Evolutionary conservation across 2,329 filamentous ascomycete genomes (phyloP), one percentile per base, ranked within the genome.

Genomic region (Cladosporium sp.): DNA sequence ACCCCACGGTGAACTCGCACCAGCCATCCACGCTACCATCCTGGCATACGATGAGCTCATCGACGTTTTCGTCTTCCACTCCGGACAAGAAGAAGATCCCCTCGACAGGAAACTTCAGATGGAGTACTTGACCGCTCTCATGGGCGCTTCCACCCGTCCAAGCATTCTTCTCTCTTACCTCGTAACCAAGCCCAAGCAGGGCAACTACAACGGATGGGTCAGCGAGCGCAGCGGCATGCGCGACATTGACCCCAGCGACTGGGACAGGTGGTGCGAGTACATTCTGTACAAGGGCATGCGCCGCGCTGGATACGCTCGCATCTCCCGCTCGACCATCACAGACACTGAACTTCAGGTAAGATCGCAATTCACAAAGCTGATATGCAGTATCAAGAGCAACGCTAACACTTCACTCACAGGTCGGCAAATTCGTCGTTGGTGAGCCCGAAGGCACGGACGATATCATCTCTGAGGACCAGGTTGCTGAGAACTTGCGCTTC

Each of bases 261-360:
- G 93, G 93, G 95, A 99, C 78, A 85, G 95, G 64, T 99, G 95
- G 95, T 99, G 95, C 82, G 94, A 99, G 82, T 99, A 99, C 79
- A 97, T 99, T 70, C 82, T 99, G 29, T 99, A 92, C 84, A 97
- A 97, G 83, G 89, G 89, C 14, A 80, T 99, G 68, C 89, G 89
- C 79, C 86, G 94, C 68, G 89, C 91, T 0, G 94, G 92, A 1
- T 99, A 99, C 77, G 95, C 95, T 4, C 84, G 95, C 63, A 89
- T 99, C 62, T 94, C 90, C 73, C 85, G 95, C 72, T 89, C 89
- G 72, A 96, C 92, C 1, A 98, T 99, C 72, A 99, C 95, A 14
- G 95, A 99, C 76, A 99, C 95, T 2, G 95, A 99, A 80, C 84
- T 99, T 64, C 95, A 99, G 83, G 91, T 88, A 81, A 74, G 55